phyloP scores from a whole-genome alignment of 2,329 filamentous ascomycete genomes.

The Didymella pomorum region DNA sequence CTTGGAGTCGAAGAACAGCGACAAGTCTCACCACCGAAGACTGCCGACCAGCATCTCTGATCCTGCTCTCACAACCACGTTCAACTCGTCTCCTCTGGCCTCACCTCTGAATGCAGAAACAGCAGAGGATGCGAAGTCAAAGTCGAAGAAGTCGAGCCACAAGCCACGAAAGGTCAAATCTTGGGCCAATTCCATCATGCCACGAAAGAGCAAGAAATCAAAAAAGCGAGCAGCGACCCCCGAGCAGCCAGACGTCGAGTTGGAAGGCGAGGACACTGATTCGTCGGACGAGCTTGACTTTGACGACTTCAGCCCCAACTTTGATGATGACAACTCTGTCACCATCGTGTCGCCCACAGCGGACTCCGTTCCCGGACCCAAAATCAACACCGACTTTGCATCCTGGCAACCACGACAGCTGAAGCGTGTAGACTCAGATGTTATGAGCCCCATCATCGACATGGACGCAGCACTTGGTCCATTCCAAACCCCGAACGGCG shows the following conservation, averaged over 20 bases:
- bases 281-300: conserved; percentile 41
- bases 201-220: conserved; percentile 63
- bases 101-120: conserved; percentile 41
- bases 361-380: conserved; percentile 30
- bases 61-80: conserved; percentile 41
- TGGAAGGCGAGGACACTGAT: conserved; percentile 45
- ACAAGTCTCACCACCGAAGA: conserved; percentile 42
- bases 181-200: conserved; percentile 73
- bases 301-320: conserved; percentile 52
- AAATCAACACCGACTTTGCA: conserved; percentile 46
- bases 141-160: conserved; percentile 63
- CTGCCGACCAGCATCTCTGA: conserved; percentile 47
- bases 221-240: conserved; percentile 48
- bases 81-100: conserved; percentile 38
- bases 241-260: conserved; percentile 38
- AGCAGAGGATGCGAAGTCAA: conserved; percentile 42
- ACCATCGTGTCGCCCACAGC: conserved; percentile 51
- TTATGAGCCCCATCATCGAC: conserved; percentile 84
- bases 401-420: conserved; percentile 51
- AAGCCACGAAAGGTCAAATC: conserved; percentile 75
- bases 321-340: conserved; percentile 53
- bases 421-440: conserved; percentile 60
- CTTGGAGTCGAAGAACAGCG: conserved; percentile 61
- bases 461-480: conserved; percentile 91
- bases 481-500: conserved; percentile 82